Evolutionary conservation across 345 rosid genomes (phyloP), one percentile per base, ranked within the genome.

Genomic region (Durio zibethinus): DNA sequence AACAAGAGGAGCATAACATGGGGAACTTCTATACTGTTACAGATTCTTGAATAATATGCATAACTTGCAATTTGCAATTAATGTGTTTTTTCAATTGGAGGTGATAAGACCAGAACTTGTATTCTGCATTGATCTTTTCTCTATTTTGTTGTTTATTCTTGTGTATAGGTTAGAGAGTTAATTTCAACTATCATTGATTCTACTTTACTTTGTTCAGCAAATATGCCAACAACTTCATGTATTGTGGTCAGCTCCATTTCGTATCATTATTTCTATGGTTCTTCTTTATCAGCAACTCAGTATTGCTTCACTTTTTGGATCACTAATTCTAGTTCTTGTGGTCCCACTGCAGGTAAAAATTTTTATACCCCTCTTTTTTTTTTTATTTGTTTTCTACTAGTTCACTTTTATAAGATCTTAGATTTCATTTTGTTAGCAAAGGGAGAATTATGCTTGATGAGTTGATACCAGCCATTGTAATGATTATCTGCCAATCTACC

Each of bases 161-260:
- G 31, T 9, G 1, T 67, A n/a, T 67, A 42, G 52, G 27, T 71
- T 31, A 50, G 43, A 29, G 42, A 10, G 10, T 71, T 50, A 33
- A 35, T 36, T 42, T 76, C 50, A 77, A 25, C 18, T 59, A 21
- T 23, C 35, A 29, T 42, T 82, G 65, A 65, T 67, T 15, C 40
- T 5, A 57, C 45, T 71, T 16, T 48, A n/a, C 79, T 10, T 80
- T 76, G 73, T 79, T 59, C 89, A 93, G 97, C 97, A 92, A 96
- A 77, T 90, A 82, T 83, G 93, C 83, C 92, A 86, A 83, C 97
- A 91, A 54, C 94, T 96, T 79, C 99, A 93, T 54, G 84, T 89
- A 70, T 76, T 96, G 64, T 96, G 99, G 97, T 96, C 99, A 11
- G 97, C 99, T 77, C 99, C 99, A 35, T 92, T 96, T 80, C 97